Evolutionary conservation across 2,329 filamentous ascomycete species (phyloP).

Genomic region (Aspergillus calidoustus): DNA sequence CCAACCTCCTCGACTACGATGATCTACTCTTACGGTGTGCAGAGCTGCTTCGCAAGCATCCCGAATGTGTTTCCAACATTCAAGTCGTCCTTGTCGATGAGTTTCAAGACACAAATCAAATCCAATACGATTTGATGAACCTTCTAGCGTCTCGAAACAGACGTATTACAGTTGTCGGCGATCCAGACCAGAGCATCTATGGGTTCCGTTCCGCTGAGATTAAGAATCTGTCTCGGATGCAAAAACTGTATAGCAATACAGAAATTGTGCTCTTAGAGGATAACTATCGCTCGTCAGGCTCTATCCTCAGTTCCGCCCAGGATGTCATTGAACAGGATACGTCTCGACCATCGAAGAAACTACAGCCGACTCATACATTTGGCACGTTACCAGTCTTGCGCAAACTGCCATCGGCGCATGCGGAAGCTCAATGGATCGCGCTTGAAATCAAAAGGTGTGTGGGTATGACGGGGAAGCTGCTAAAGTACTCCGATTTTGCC

Average conservation of each 20-base stretch:
- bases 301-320: slow-evolving; percentile 78
- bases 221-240: slow-evolving; percentile 78
- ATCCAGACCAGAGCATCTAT: slow-evolving; percentile 98
- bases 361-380: slow-evolving; percentile 78
- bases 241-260: slow-evolving; percentile 75
- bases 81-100: slow-evolving; percentile 93
- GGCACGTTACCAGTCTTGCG: slow-evolving; percentile 82
- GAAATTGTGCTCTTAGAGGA: slow-evolving; percentile 85
- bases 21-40: slow-evolving; percentile 85
- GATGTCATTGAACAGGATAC: slow-evolving; percentile 90
- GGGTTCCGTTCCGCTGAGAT: slow-evolving; percentile 93
- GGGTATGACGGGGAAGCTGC: slow-evolving; percentile 72
- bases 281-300: slow-evolving; percentile 90
- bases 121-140: slow-evolving; percentile 94
- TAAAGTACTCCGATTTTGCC: slow-evolving; percentile 78
- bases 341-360: slow-evolving; percentile 75
- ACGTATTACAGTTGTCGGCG: slow-evolving; percentile 91
- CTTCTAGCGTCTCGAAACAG: slow-evolving; percentile 74
- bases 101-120: slow-evolving; percentile 94
- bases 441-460: slow-evolving; percentile 75
- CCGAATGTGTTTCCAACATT: slow-evolving; percentile 84
- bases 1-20: slow-evolving; percentile 91
- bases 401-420: slow-evolving; percentile 68
- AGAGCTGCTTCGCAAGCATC: slow-evolving; percentile 73
- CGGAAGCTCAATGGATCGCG: slow-evolving; percentile 88